phyloP scores from a whole-genome alignment of 1,139 yeast genomes.

The Magnusiomyces suaveolens region DNA sequence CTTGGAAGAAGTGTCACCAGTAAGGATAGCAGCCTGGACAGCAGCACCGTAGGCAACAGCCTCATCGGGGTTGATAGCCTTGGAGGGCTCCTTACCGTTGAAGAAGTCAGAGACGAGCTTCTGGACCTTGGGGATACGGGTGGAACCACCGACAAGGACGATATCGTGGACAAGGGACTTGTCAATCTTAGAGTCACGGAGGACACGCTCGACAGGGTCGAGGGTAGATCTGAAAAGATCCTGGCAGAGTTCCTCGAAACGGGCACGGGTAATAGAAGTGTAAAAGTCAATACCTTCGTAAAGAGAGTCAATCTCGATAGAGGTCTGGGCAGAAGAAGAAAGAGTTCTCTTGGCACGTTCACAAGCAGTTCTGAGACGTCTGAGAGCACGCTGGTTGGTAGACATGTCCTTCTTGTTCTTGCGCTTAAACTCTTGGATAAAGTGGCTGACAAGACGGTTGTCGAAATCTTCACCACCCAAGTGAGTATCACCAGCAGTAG shows the following conservation, averaged over 20 bases:
- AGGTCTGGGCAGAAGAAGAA: slow-evolving; percentile 92
- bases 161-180: slow-evolving; percentile 89
- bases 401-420: slow-evolving; percentile 94
- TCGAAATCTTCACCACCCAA: no score
- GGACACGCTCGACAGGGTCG: slow-evolving; percentile 96
- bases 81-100: slow-evolving; percentile 61
- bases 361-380: slow-evolving; percentile 98
- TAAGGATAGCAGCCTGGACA: slow-evolving; percentile 88
- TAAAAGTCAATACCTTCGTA: slow-evolving; percentile 96
- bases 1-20: slow-evolving; percentile 72
- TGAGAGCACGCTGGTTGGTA: no score
- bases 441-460: slow-evolving; percentile 89
- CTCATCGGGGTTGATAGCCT: slow-evolving; percentile 23
- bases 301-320: slow-evolving; percentile 93
- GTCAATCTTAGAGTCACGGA: slow-evolving; percentile 87
- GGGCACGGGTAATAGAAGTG: slow-evolving; percentile 95
- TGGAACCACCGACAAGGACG: slow-evolving; percentile 99
- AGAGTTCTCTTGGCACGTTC: slow-evolving; percentile 99
- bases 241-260: slow-evolving; percentile 96
- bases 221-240: slow-evolving; percentile 92
- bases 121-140: slow-evolving; percentile 99
- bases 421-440: slow-evolving; percentile 92
- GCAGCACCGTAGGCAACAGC: slow-evolving; percentile 99
- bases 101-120: slow-evolving; percentile 95
- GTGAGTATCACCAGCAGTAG: no score